These are phyloP conservation scores for Hapsidospora chrysogenum DNA, from an alignment of 495 filamentous ascomycete species.

Conservation along the genomic window DNA sequence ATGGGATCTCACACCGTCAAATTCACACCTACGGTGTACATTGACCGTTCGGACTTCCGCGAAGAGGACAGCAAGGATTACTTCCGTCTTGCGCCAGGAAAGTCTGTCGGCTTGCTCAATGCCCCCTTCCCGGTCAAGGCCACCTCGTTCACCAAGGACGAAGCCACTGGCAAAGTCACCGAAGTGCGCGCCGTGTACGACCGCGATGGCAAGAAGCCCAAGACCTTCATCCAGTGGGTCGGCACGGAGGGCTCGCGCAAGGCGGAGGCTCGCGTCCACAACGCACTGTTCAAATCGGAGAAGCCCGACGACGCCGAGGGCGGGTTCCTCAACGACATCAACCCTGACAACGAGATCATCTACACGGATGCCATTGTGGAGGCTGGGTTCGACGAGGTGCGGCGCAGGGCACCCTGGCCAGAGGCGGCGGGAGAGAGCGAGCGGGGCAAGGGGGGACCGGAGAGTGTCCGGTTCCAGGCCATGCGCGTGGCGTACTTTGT, in stretches of 20 bases:
- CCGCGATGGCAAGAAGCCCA: slow-evolving; percentile 62
- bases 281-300: slow-evolving; percentile 72
- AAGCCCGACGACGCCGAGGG: slow-evolving; percentile 56
- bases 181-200: slow-evolving; percentile 51
- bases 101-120: slow-evolving; percentile 75
- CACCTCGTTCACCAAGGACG: slow-evolving; percentile 57
- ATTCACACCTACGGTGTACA: slow-evolving; percentile 77
- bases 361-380: slow-evolving; percentile 70
- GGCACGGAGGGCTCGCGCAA: slow-evolving; percentile 41
- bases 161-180: slow-evolving; percentile 46
- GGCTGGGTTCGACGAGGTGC: slow-evolving; percentile 67
- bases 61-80: slow-evolving; percentile 71
- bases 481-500: slow-evolving; percentile 81
- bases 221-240: slow-evolving; percentile 89
- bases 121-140: slow-evolving; percentile 71
- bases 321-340: slow-evolving; percentile 71
- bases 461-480: slow-evolving; percentile 81
- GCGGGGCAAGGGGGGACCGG: slow-evolving; percentile 38
- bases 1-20: slow-evolving; percentile 47
- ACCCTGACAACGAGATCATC: slow-evolving; percentile 66
- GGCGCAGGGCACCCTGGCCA: slow-evolving; percentile 64
- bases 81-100: slow-evolving; percentile 86
- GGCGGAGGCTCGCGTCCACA: slow-evolving; percentile 67
- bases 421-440: slow-evolving; percentile 49
- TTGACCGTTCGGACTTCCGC: slow-evolving; percentile 85